Evolutionary conservation across 129 eudicot genomes (phyloP).

Genomic region (Rutidosis leptorrhynchoides): DNA sequence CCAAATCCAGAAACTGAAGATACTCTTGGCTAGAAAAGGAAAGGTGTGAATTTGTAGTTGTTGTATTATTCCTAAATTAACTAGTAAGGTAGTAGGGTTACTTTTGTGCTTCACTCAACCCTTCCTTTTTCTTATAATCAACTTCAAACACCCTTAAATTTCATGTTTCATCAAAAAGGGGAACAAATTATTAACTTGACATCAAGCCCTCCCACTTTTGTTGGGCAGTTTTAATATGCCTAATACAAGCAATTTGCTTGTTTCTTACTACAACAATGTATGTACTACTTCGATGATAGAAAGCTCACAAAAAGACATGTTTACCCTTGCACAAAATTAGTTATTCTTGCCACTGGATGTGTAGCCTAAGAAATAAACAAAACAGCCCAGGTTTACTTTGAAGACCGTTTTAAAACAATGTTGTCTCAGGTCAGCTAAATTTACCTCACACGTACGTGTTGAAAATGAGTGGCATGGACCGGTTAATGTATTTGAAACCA

Average conservation of each 20-base stretch:
- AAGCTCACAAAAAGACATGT: constrained; percentile 26
- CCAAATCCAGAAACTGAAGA: constrained; percentile 33
- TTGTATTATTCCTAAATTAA: constrained; percentile 29
- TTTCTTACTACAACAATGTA: too few species aligned
- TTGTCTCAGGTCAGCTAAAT: too few species aligned
- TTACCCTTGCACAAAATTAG: constrained; percentile 18
- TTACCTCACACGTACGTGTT: too few species aligned
- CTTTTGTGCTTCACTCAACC: constrained; percentile 30
- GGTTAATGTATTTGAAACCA: too few species aligned
- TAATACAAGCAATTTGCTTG: too few species aligned
- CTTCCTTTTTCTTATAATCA: constrained; percentile 33
- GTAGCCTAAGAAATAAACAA: too few species aligned
- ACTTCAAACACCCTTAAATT: constrained; percentile 35
- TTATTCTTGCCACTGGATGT: too few species aligned
- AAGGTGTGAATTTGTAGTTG: constrained; percentile 26
- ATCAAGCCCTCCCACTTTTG: constrained; percentile 6
- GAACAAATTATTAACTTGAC: constrained; percentile 12
- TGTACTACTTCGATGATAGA: too few species aligned
- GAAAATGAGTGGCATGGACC: too few species aligned
- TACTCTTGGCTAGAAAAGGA: constrained; percentile 49
- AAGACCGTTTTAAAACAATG: too few species aligned
- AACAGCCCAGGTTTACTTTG: too few species aligned
- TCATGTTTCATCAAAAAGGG: constrained; percentile 41
- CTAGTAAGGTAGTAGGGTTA: not conserved
- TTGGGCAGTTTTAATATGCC: constrained; percentile 12